Percentiles rank a stretch among this genome's conserved stretches.
Evolutionary conservation across 2,329 filamentous ascomycete species (phyloP).

Genomic region (Pseudofabraea citricarpa): DNA sequence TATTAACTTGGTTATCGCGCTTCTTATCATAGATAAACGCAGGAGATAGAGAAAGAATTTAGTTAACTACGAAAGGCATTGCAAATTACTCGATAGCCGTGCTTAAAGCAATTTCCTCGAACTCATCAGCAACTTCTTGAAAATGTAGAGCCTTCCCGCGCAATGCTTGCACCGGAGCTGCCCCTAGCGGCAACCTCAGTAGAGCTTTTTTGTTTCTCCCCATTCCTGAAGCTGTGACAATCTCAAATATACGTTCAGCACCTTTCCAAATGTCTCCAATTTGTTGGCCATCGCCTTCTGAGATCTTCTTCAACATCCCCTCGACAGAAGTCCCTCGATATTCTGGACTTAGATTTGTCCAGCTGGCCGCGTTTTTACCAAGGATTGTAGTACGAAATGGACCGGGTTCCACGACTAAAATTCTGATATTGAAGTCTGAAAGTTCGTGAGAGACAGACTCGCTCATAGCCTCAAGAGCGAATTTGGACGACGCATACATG

Average conservation of each 20-base stretch:
- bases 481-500: not conserved
- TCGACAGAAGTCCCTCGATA: not conserved
- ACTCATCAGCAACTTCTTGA: not conserved
- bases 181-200: not conserved
- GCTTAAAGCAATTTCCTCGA: not conserved
- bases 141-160: not conserved
- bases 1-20: too few relatives aligned
- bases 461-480: not conserved
- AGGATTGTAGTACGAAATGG: not conserved
- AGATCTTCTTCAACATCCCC: too few relatives aligned
- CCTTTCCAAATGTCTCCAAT: slow-evolving; percentile 1
- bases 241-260: slow-evolving; percentile 1
- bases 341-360: not conserved
- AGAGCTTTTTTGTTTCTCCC: not conserved
- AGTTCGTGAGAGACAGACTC: not conserved
- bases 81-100: too few relatives aligned
- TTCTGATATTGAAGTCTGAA: not conserved
- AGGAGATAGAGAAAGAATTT: too few relatives aligned
- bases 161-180: not conserved
- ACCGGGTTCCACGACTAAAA: not conserved
- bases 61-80: too few relatives aligned
- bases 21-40: too few relatives aligned
- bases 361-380: not conserved
- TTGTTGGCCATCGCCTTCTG: too few relatives aligned
- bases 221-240: not conserved